Evolutionary conservation across 306 rosid genomes (phyloP).

Genomic region (Herpetospermum pedunculosum): DNA sequence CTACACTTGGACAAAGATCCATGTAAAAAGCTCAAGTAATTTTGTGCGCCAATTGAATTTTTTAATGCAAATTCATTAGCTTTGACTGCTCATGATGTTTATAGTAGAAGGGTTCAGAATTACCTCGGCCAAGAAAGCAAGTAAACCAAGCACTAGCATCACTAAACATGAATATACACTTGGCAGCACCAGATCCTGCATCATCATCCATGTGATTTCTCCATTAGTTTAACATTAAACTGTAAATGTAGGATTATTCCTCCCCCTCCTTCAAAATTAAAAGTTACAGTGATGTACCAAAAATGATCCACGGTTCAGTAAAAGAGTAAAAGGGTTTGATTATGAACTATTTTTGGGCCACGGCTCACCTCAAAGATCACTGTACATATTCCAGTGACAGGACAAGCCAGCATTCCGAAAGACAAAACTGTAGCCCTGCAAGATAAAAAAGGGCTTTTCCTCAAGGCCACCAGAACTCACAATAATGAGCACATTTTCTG

Average conservation of each 20-base stretch:
- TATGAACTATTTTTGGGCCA: neutral
- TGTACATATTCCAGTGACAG: conserved; percentile 48
- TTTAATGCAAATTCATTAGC: too few species aligned
- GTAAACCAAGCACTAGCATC: conserved; percentile 44
- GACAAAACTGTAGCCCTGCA: conserved; percentile 62
- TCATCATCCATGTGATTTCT: neutral
- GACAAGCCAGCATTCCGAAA: conserved; percentile 54
- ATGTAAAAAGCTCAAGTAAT: neutral
- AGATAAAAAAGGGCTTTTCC: neutral
- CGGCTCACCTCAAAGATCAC: conserved; percentile 43
- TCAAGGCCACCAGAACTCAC: neutral
- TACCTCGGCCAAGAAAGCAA: conserved; percentile 82
- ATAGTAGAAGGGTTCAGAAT: neutral
- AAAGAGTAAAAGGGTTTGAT: neutral
- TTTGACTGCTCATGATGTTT: neutral
- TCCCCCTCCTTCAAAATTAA: too few species aligned
- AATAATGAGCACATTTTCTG: neutral
- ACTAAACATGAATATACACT: conserved; percentile 29
- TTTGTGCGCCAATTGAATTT: neutral
- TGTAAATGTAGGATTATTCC: neutral
- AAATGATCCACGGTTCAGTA: neutral
- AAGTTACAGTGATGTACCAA: neutral
- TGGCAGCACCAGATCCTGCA: conserved; percentile 66
- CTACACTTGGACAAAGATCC: conserved; percentile 24
- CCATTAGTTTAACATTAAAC: neutral